Percentiles rank a stretch among this genome's conserved stretches.
These are phyloP conservation scores for Xylaria sp. DNA, from an alignment of 2,329 filamentous ascomycete species.

Conservation along the genomic window DNA sequence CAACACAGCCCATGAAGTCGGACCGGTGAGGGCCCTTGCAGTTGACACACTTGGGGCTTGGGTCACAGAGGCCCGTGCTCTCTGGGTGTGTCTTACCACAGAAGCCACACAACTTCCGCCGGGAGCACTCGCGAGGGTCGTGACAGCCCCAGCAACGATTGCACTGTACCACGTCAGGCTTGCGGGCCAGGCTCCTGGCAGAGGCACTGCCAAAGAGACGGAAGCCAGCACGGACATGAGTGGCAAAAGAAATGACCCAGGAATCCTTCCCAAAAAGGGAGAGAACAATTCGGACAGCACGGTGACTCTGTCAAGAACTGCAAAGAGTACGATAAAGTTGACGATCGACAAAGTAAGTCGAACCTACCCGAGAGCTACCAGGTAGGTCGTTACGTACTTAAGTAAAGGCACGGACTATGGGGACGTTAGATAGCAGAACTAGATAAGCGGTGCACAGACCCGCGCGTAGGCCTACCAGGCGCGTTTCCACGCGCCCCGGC, in stretches of 20 bases:
- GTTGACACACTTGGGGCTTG: not conserved
- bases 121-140: not conserved
- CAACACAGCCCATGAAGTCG: not conserved
- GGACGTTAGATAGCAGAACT: too few relatives aligned
- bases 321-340: too few relatives aligned
- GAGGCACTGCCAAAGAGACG: not conserved
- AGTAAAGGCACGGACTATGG: too few relatives aligned
- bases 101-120: not conserved
- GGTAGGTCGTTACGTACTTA: too few relatives aligned
- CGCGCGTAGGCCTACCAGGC: too few relatives aligned
- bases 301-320: too few relatives aligned
- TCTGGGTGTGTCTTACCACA: not conserved
- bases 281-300: not conserved
- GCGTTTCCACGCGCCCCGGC: too few relatives aligned
- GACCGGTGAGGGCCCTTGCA: not conserved
- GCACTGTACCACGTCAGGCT: not conserved
- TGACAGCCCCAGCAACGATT: not conserved
- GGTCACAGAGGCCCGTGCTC: too few relatives aligned
- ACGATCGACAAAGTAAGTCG: too few relatives aligned
- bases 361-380: too few relatives aligned
- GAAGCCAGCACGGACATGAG: not conserved
- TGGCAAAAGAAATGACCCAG: not conserved
- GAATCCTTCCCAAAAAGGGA: too few relatives aligned
- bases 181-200: not conserved
- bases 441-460: too few relatives aligned